Conservation (phyloP, 1,139 yeast genomes). For the Saccharomyces hybrid region DNA sequence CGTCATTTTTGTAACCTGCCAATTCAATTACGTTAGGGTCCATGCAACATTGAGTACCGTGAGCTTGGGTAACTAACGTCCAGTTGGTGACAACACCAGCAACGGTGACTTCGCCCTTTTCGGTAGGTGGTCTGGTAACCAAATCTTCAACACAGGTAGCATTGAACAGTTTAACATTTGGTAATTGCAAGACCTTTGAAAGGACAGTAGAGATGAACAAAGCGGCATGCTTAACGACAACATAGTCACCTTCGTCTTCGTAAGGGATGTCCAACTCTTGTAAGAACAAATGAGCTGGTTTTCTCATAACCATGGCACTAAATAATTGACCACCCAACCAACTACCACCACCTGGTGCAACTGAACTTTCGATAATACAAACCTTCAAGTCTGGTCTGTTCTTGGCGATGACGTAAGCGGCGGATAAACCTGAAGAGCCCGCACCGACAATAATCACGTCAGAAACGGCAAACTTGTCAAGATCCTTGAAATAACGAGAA, state of each 20-base stretch:
- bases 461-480: slow-evolving; percentile 67
- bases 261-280: slow-evolving; percentile 47
- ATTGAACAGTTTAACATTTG: slow-evolving; percentile 69
- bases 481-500: slow-evolving; percentile 61
- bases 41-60: slow-evolving; percentile 74
- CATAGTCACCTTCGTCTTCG: slow-evolving; percentile 76
- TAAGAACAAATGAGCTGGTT: slow-evolving; percentile 47
- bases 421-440: slow-evolving; percentile 70
- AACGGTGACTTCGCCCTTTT: neutral
- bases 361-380: slow-evolving; percentile 68
- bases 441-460: slow-evolving; percentile 75
- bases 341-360: slow-evolving; percentile 76
- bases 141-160: slow-evolving; percentile 79
- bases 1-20: slow-evolving; percentile 30
- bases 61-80: slow-evolving; percentile 72
- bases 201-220: slow-evolving; percentile 65
- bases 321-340: slow-evolving; percentile 78
- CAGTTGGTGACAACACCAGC: slow-evolving; percentile 31
- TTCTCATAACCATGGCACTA: slow-evolving; percentile 72
- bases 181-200: slow-evolving; percentile 62
- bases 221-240: slow-evolving; percentile 77
- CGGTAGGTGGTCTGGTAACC: slow-evolving; percentile 47
- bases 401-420: slow-evolving; percentile 66
- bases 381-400: slow-evolving; percentile 71
- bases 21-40: slow-evolving; percentile 66